Conservation (phyloP, 1,284 basidiomycete species). For the Inonotus hispidus region DNA sequence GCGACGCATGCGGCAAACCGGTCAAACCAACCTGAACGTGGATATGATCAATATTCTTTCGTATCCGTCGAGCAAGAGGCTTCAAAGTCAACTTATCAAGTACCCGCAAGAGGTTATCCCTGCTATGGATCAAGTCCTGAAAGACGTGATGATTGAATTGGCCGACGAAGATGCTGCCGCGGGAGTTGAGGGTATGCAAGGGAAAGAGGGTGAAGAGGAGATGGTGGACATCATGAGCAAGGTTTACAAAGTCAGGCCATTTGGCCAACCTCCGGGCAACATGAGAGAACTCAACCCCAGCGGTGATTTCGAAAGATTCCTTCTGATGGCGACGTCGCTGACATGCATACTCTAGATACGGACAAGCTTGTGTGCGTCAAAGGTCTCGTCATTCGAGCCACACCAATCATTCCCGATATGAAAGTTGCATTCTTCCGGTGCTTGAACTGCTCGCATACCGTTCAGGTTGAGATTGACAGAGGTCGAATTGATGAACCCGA, state of each 20-base stretch:
- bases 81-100: conserved; percentile 76
- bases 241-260: conserved; percentile 91
- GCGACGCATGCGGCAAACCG: conserved; percentile 83
- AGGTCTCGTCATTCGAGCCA: conserved; percentile 95
- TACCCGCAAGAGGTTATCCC: conserved; percentile 98
- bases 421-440: conserved; percentile 98
- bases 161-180: conserved; percentile 73
- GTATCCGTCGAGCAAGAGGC: conserved; percentile 80
- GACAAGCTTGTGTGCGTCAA: conserved; percentile 96
- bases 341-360: conserved; percentile 56
- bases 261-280: conserved; percentile 77
- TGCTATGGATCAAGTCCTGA: conserved; percentile 93
- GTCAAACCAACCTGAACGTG: conserved; percentile 89
- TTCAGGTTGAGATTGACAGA: conserved; percentile 92
- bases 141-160: conserved; percentile 82
- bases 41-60: conserved; percentile 87
- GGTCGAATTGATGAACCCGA: conserved; percentile 93
- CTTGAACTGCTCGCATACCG: conserved; percentile 91
- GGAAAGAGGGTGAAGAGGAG: conserved; percentile 69
- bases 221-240: conserved; percentile 73
- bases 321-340: not conserved
- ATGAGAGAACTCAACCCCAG: conserved; percentile 90
- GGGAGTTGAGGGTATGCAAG: conserved; percentile 64
- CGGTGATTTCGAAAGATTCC: conserved; percentile 40
- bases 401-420: conserved; percentile 98